Percentiles rank a stretch among this genome's conserved stretches.
Evolutionary conservation across 805 yeast species (phyloP).

Genomic region (Candida ipomoeae): DNA sequence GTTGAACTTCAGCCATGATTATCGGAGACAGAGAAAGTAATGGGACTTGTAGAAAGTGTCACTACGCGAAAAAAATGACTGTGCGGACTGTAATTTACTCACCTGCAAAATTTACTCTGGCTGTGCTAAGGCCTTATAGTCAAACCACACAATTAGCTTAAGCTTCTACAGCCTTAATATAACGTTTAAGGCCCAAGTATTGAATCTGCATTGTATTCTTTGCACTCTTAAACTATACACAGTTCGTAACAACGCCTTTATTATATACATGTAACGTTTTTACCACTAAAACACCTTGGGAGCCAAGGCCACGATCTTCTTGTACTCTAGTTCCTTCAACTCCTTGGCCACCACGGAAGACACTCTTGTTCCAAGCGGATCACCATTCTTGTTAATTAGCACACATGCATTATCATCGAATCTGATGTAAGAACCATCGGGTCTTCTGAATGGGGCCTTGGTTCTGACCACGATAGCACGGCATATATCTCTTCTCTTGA

Average conservation of each 20-base stretch:
- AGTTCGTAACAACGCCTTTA: not conserved
- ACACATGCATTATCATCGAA: conserved; percentile 98
- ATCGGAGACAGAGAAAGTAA: not conserved
- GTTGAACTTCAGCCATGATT: conserved; percentile 18
- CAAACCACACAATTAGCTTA: not conserved
- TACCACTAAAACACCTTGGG: conserved; percentile 48
- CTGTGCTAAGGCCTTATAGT: no score
- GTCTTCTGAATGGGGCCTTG: conserved; percentile 68
- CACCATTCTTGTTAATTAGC: conserved; percentile 83
- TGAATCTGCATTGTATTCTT: not conserved
- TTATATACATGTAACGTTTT: not conserved
- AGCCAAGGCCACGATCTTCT: conserved; percentile 85
- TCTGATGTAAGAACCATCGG: conserved; percentile 80
- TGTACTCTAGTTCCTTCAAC: conserved; percentile 73
- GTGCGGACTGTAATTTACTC: conserved; percentile 5
- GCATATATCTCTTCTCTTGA: conserved; percentile 91
- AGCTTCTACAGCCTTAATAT: not conserved
- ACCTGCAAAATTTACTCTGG: not conserved
- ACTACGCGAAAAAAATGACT: conserved; percentile 4
- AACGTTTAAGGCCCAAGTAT: not conserved
- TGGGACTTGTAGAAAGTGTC: not conserved
- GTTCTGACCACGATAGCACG: conserved; percentile 96
- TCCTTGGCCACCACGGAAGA: conserved; percentile 89
- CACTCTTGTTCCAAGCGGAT: conserved; percentile 93
- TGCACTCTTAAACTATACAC: not conserved